Evolutionary conservation across 2,329 filamentous ascomycete genomes (phyloP), one percentile per base, ranked within the genome.

Genomic region (Diplodia corticola): DNA sequence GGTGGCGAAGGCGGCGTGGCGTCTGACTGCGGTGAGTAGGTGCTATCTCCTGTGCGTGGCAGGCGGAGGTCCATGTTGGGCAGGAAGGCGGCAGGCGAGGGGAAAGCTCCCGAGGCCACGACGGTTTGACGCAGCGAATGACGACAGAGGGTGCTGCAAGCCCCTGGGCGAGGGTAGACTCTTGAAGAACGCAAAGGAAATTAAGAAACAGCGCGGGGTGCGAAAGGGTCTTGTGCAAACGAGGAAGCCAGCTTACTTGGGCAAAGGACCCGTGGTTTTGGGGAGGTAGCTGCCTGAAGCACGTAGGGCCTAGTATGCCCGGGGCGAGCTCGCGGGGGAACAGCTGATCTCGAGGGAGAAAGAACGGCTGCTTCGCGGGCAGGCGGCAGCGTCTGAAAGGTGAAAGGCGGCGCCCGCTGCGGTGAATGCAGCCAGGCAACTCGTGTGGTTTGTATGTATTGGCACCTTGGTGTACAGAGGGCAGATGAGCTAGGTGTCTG

Each of bases 161-260:
- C 57, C 57, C 57, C 57, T 61, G 57, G 57, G 44, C 57, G 57
- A 49, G 49, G 40, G 17, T 44, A 10, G 40, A 55, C 35, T 46
- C 40, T 55, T 35, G 17, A 55, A 65, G 33, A 30, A n/a, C 26
- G 22, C 15, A 26, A 55, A 3, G 50, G 51, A 48, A 55, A 57
- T 61, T 49, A 65, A 65, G 51, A 65, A 65, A 37, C 50, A n/a
- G 35, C 37, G 51, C 51, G 15, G 55, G 15, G 51, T 49, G 37
- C 12, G 63, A 65, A 37, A 44, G 40, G 12, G 6, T 30, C 10
- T 17, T 17, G 37, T n/a, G 51, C n/a, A 35, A 64, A 51, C 20
- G 50, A 30, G 40, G 63, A 64, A 64, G 49, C 51, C 37, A 49
- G 63, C 63, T 65, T 65, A 65, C 63, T 55, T 61, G 37, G 40